Percentiles rank a stretch among this genome's conserved stretches.
Evolutionary conservation across 2,329 filamentous ascomycete genomes (phyloP).

Genomic region (Myriosclerotinia scirpicola): DNA sequence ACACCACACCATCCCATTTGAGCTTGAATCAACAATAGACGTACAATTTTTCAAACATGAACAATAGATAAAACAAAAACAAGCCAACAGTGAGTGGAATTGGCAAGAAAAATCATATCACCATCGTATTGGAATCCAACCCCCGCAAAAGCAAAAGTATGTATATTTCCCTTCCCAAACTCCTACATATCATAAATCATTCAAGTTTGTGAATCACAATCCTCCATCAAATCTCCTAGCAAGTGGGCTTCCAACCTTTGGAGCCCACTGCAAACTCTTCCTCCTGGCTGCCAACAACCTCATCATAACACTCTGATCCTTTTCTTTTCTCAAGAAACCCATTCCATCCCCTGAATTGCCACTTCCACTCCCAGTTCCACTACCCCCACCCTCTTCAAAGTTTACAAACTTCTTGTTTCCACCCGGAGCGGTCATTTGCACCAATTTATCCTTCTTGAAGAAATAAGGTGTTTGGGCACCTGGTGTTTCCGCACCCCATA

Average conservation of each 20-base stretch:
- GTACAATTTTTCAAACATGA: background rate
- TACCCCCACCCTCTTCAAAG: constrained; percentile 25
- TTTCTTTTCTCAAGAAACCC: constrained; percentile 49
- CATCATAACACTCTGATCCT: constrained; percentile 49
- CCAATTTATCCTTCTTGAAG: constrained; percentile 36
- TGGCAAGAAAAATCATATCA: background rate
- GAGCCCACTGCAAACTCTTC: constrained; percentile 77
- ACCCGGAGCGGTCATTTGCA: constrained; percentile 36
- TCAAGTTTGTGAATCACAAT: background rate
- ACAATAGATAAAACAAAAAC: background rate
- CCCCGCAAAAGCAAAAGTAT: background rate
- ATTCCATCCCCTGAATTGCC: constrained; percentile 4
- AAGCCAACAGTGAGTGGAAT: background rate
- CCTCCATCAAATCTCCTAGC: constrained; percentile 45
- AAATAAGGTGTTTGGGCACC: constrained; percentile 39
- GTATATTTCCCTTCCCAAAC: background rate
- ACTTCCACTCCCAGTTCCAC: background rate
- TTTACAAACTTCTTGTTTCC: constrained; percentile 32
- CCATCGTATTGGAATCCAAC: background rate
- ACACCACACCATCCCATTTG: background rate
- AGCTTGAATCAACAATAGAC: background rate
- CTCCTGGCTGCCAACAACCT: constrained; percentile 67
- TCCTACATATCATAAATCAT: constrained; percentile 3
- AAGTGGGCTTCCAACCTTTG: constrained; percentile 72
- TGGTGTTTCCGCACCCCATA: constrained; percentile 38